These are phyloP conservation scores for Petasospora rhodanensis DNA, from an alignment of 1,139 yeast species.

Conservation along the genomic window DNA sequence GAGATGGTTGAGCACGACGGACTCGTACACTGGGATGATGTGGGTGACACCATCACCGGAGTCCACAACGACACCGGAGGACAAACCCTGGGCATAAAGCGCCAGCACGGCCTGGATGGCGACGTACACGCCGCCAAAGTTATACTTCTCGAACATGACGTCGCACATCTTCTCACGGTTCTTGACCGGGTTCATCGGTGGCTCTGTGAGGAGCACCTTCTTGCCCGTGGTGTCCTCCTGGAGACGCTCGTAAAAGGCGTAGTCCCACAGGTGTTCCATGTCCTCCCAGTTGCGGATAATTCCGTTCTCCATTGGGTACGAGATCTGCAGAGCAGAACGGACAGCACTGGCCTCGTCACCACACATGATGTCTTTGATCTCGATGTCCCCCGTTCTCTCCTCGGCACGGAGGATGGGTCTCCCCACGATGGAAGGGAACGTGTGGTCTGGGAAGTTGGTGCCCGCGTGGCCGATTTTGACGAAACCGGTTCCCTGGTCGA, in stretches of 20 bases:
- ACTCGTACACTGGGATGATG: constrained; percentile 95
- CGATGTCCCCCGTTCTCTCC: constrained; percentile 72
- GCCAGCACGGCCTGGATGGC: constrained; percentile 98
- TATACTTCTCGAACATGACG: constrained; percentile 94
- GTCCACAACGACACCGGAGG: constrained; percentile 98
- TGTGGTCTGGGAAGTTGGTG: constrained; percentile 93
- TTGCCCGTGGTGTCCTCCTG: constrained; percentile 71
- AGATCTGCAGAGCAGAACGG: constrained; percentile 82
- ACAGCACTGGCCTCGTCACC: constrained; percentile 94
- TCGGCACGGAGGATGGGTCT: constrained; percentile 97
- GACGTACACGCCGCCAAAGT: constrained; percentile 94
- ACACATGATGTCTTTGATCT: constrained; percentile 91
- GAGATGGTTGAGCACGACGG: constrained; percentile 89
- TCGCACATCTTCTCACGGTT: constrained; percentile 94
- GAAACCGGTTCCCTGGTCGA: constrained; percentile 99
- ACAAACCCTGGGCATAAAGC: constrained; percentile 91
- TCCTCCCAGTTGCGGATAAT: constrained; percentile 97
- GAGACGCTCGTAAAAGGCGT: constrained; percentile 91
- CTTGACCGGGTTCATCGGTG: constrained; percentile 95
- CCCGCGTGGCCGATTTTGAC: constrained; percentile 95
- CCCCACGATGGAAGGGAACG: constrained; percentile 98
- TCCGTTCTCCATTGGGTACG: constrained; percentile 99
- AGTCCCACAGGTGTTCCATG: constrained; percentile 98
- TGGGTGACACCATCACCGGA: constrained; percentile 96
- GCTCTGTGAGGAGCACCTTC: constrained; percentile 87